Evolutionary conservation across 2,329 filamentous ascomycete genomes (phyloP), one percentile per base, ranked within the genome.

Genomic region (Phialemoniopsis sp.): DNA sequence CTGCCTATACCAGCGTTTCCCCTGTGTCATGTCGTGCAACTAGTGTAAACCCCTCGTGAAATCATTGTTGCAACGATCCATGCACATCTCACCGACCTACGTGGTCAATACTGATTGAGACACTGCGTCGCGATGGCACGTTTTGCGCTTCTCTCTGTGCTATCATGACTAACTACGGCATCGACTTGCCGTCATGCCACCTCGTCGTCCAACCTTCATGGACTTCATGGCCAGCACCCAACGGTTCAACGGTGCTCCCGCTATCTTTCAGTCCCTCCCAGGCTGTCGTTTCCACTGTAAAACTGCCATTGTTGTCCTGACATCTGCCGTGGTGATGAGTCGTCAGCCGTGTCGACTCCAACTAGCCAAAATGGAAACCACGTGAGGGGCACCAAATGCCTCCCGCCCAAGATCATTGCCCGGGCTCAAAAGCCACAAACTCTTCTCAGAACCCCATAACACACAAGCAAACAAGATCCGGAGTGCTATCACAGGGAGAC

Each of bases 261-360:
- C 41, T 15, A 42, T 39, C 19, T 39, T 45, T 12, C 28, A 38
- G 32, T 13, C 50, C 67, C 59, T 83, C 78, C 79, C 78, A 83
- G 32, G 70, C 67, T 12, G 80, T 83, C 17, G 80, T 84, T 61
- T 84, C 80, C 32, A 81, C 73, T 55, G 66, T 72, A 49, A 83
- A 84, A 8, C 42, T 62, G 5, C 74, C 75, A 13, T 75, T 74
- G 49, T 62, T 70, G 57, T 82, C 78, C 42, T 65, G 63, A 56
- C 80, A 83, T 49, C 80, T 83, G 54, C 29, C 10, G 16, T 26
- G 21, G 6, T 41, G n/a, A n/a, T 4, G 21, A 4, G 30, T 32
- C 18, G 32, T 36, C 17, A 34, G 17, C 35, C 26, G 31, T 12
- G 5, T n/a, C n/a, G 30, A 8, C 21, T 10, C 6, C 10, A 46